phyloP scores from a whole-genome alignment of 129 eudicot genomes.

The Flaveria bidentis region DNA sequence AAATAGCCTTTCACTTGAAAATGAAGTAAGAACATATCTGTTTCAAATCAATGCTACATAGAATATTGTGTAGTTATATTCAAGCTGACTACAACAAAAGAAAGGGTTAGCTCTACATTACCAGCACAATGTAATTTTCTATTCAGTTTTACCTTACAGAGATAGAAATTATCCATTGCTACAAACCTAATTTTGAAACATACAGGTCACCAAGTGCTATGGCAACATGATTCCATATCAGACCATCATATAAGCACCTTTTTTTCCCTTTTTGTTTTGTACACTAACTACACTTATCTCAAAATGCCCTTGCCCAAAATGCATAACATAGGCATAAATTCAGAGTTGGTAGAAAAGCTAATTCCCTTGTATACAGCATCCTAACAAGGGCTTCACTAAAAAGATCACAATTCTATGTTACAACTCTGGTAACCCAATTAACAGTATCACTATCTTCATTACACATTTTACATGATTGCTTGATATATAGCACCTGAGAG shows the following conservation, averaged over 20 bases:
- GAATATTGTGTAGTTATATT: background rate
- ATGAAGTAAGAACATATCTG: background rate
- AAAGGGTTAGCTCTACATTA: background rate
- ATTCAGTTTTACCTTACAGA: background rate
- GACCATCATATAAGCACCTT: slow-evolving; percentile 18
- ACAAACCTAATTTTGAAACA: background rate
- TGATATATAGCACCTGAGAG: background rate
- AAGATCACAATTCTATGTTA: background rate
- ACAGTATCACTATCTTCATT: slow-evolving; percentile 3
- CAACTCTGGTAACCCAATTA: background rate
- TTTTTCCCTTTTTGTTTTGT: background rate
- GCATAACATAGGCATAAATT: slow-evolving; percentile 4
- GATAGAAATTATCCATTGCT: background rate
- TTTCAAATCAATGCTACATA: background rate
- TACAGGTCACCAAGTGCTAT: slow-evolving; percentile 5
- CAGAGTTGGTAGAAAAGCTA: slow-evolving; percentile 8
- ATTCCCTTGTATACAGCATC: slow-evolving; percentile 2
- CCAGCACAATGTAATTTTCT: slow-evolving; percentile 4
- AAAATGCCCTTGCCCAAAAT: slow-evolving; percentile 15
- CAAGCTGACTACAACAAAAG: background rate
- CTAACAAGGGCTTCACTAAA: slow-evolving; percentile 1
- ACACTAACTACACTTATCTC: slow-evolving; percentile 6
- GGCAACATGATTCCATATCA: slow-evolving; percentile 17
- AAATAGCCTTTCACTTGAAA: slow-evolving; percentile 14
- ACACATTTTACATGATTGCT: slow-evolving; percentile 6